Evolutionary conservation across 2,329 filamentous ascomycete species (phyloP).

Genomic region (Amylocarpus encephaloides): DNA sequence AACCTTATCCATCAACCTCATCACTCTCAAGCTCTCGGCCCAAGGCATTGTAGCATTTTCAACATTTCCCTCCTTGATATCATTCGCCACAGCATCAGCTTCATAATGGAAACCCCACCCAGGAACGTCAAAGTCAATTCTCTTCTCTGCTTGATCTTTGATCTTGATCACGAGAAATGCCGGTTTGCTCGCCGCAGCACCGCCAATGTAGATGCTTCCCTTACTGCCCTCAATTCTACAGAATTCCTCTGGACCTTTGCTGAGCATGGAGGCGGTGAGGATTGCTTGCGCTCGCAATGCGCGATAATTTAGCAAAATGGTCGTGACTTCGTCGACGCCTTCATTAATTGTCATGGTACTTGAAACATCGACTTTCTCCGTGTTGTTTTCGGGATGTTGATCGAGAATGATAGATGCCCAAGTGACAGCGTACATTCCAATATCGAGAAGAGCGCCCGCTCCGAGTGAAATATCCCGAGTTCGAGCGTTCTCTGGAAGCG

Average conservation of each 20-base stretch:
- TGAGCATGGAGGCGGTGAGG: background rate
- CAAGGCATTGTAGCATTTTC: slow-evolving; percentile 50
- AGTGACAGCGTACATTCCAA: slow-evolving; percentile 61
- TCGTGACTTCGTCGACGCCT: slow-evolving; percentile 54
- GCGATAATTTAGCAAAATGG: slow-evolving; percentile 54
- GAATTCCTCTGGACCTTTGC: background rate
- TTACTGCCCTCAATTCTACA: slow-evolving; percentile 26
- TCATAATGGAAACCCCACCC: slow-evolving; percentile 62
- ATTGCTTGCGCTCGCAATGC: slow-evolving; percentile 22
- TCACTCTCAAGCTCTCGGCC: slow-evolving; percentile 57
- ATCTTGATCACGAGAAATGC: slow-evolving; percentile 14
- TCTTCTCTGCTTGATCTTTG: slow-evolving; percentile 28
- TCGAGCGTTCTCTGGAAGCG: slow-evolving; percentile 36
- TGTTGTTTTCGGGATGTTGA: slow-evolving; percentile 32
- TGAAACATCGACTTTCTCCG: slow-evolving; percentile 33
- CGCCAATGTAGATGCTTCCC: slow-evolving; percentile 56
- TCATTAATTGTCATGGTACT: slow-evolving; percentile 47
- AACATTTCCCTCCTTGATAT: slow-evolving; percentile 51
- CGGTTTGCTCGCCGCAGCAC: slow-evolving; percentile 38
- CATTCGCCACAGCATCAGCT: slow-evolving; percentile 56
- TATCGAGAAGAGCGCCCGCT: slow-evolving; percentile 56
- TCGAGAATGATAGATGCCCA: slow-evolving; percentile 59
- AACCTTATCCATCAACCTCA: slow-evolving; percentile 63
- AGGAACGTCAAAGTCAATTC: slow-evolving; percentile 34
- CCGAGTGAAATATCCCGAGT: slow-evolving; percentile 62